Evolutionary conservation across 2,329 filamentous ascomycete species (phyloP).

Genomic region (Pseudofabraea citricarpa): DNA sequence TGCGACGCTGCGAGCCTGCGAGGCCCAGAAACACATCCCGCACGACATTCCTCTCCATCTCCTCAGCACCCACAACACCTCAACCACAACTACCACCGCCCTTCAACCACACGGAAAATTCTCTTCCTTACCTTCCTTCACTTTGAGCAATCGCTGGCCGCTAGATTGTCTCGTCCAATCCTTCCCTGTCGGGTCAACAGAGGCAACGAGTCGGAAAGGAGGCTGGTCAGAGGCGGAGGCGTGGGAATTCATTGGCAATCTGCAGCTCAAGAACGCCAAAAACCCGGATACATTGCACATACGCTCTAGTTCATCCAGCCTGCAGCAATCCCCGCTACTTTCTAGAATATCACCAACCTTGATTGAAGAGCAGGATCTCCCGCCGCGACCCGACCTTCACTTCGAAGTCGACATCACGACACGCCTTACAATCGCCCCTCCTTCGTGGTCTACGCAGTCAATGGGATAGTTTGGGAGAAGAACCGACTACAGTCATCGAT

Average conservation of each 20-base stretch:
- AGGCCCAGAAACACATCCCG: no score
- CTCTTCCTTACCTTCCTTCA: not conserved
- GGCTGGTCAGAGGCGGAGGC: not conserved
- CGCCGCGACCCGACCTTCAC: not conserved
- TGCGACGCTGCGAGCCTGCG: no score
- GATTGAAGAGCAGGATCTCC: not conserved
- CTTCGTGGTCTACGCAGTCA: no score
- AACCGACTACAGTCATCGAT: not conserved
- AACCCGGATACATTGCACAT: no score
- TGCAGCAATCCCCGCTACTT: conserved; percentile 3
- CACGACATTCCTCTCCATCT: no score
- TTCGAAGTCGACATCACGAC: no score
- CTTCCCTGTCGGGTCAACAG: not conserved
- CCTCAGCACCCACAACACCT: not conserved
- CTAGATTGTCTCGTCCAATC: conserved; percentile 2
- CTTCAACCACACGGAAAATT: not conserved
- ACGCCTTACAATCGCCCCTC: no score
- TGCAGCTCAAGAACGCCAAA: not conserved
- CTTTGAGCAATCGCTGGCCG: conserved; percentile 1
- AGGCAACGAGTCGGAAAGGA: not conserved
- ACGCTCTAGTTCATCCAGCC: conserved; percentile 3
- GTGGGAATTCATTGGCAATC: conserved; percentile 1
- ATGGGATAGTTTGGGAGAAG: no score
- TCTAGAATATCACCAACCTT: conserved; percentile 1
- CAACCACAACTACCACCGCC: not conserved